Percentiles rank a stretch among this genome's conserved stretches.
Conservation (phyloP, 208 protist genomes). For the Trypanosoma rangeli region DNA sequence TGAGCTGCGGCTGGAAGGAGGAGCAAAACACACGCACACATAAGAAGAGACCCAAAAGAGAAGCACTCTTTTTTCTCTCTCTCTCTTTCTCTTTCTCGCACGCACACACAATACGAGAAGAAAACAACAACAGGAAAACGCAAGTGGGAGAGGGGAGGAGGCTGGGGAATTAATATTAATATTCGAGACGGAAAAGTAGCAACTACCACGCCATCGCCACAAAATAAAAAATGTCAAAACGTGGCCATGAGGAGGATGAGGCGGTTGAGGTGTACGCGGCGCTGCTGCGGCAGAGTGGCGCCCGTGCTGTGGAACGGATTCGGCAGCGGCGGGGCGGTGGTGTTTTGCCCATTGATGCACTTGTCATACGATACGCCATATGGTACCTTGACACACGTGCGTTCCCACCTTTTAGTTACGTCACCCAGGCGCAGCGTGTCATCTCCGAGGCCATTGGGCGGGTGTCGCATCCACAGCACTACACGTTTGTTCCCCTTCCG, state of each 20-base stretch:
- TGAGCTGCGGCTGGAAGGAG: background rate
- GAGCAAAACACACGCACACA: conserved; percentile 11
- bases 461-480: conserved; percentile 55
- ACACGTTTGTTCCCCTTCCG: conserved; percentile 41
- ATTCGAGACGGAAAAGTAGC: too few relatives aligned
- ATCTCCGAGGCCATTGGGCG: conserved; percentile 67
- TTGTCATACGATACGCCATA: conserved; percentile 75
- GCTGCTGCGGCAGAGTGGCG: conserved; percentile 67
- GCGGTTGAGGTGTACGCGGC: conserved; percentile 62
- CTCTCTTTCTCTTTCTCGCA: too few relatives aligned
- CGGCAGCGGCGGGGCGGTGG: conserved; percentile 35
- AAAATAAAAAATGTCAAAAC: conserved; percentile 33
- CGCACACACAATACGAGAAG: background rate
- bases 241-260: conserved; percentile 56
- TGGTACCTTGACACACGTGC: conserved; percentile 60
- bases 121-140: background rate
- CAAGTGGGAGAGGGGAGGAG: too few relatives aligned
- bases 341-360: conserved; percentile 67
- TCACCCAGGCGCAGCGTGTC: conserved; percentile 68
- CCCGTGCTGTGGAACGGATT: background rate
- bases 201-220: too few relatives aligned
- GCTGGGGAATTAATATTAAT: too few relatives aligned
- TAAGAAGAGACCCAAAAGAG: conserved; percentile 28
- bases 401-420: conserved; percentile 49
- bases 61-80: too few relatives aligned